phyloP scores from a whole-genome alignment of 1,139 yeast species.

The Magnusiomyces paraingens region DNA sequence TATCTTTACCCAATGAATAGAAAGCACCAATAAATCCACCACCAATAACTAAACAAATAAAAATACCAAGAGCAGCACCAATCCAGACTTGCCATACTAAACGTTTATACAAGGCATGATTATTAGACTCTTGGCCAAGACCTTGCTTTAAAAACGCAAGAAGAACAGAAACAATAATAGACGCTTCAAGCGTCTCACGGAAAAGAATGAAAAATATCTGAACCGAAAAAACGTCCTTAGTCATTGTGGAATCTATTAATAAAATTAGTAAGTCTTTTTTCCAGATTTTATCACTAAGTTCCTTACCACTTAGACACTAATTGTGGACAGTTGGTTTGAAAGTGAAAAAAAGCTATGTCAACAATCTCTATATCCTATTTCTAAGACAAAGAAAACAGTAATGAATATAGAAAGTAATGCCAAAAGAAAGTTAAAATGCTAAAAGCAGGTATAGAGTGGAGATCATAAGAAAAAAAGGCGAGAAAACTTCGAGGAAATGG shows the following conservation, averaged over 20 bases:
- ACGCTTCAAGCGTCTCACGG: constrained; percentile 87
- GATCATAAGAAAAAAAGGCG: too few species aligned
- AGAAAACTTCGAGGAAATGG: too few species aligned
- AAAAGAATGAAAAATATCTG: constrained; percentile 74
- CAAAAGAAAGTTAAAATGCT: too few species aligned
- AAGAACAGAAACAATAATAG: constrained; percentile 81
- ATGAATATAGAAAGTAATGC: too few species aligned
- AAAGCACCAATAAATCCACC: constrained; percentile 80
- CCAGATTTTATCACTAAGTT: too few species aligned
- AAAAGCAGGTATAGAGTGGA: too few species aligned
- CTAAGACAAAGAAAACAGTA: too few species aligned
- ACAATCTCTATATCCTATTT: too few species aligned
- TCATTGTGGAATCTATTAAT: constrained; percentile 24
- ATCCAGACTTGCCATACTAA: constrained; percentile 70
- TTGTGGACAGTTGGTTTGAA: too few species aligned
- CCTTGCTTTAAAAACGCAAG: constrained; percentile 87
- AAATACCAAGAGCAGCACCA: constrained; percentile 66
- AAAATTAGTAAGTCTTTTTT: too few species aligned
- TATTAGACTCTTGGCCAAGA: constrained; percentile 39
- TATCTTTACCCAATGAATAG: constrained; percentile 68
- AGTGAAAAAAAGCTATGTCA: too few species aligned
- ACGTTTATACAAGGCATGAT: constrained; percentile 44
- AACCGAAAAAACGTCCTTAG: constrained; percentile 35
- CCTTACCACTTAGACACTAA: too few species aligned
- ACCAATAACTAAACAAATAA: constrained; percentile 72